A percentile compares a stretch with the other conserved stretches of the same genome.
Conservation (phyloP, 129 eudicot genomes). For the Arctium lappa region DNA sequence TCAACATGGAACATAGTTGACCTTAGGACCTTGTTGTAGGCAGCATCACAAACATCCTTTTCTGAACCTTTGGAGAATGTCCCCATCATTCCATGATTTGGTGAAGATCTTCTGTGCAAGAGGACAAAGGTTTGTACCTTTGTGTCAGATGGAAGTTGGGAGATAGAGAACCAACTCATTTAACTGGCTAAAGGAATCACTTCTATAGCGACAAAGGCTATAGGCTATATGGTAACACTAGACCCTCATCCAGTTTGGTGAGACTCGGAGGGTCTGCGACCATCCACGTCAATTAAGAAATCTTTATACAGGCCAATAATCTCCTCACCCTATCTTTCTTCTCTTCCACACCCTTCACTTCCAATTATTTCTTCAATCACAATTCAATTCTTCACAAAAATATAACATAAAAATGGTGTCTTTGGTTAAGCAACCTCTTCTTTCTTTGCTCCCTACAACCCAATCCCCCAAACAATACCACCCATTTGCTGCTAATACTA, state of each 20-base stretch:
- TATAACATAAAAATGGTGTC: constrained; percentile 23
- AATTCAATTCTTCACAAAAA: neutral
- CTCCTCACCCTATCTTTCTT: neutral
- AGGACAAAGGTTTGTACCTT: too few species aligned
- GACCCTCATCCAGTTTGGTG: neutral
- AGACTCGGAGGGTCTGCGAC: neutral
- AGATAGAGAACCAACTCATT: too few species aligned
- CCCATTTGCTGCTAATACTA: neutral
- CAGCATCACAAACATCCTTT: too few species aligned
- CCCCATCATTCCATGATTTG: too few species aligned
- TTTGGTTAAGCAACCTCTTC: constrained; percentile 40
- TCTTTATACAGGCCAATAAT: neutral
- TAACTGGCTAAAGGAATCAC: too few species aligned
- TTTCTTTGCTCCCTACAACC: constrained; percentile 36
- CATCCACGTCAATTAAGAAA: constrained; percentile 10
- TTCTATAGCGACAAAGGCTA: too few species aligned
- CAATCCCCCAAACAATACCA: constrained; percentile 49
- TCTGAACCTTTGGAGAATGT: too few species aligned
- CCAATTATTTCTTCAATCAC: neutral
- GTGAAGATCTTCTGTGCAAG: too few species aligned
- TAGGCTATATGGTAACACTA: too few species aligned
- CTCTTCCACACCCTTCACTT: neutral
- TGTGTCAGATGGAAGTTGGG: too few species aligned
- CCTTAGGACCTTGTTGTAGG: too few species aligned
- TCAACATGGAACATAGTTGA: too few species aligned